Conservation (phyloP, 2,329 filamentous ascomycete genomes). For the Diplodia seriata region DNA sequence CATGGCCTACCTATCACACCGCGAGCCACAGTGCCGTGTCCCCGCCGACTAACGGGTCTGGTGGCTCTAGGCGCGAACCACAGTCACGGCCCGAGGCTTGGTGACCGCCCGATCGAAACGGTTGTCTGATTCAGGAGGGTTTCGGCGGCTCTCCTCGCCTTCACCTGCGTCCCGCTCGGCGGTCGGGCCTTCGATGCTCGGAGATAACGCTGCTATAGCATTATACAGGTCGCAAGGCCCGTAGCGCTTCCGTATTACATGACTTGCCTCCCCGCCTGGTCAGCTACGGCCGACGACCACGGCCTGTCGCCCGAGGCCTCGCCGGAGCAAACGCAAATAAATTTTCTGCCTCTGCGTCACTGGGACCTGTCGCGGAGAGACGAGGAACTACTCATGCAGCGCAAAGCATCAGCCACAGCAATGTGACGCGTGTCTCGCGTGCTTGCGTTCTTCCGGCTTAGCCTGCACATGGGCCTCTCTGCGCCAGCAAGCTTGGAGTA, state of each 20-base stretch:
- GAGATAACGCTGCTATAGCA: slow-evolving; percentile 22
- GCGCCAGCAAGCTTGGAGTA: slow-evolving; percentile 15
- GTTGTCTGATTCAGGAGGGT: slow-evolving; percentile 21
- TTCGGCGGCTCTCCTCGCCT: slow-evolving; percentile 14
- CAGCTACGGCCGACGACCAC: slow-evolving; percentile 22
- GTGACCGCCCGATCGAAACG: slow-evolving; percentile 6
- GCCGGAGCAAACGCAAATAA: not conserved
- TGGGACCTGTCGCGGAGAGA: not conserved
- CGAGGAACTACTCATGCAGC: not conserved
- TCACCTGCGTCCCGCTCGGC: not conserved
- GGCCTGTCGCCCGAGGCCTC: slow-evolving; percentile 12
- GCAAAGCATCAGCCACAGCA: slow-evolving; percentile 18
- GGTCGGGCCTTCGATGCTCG: slow-evolving; percentile 6
- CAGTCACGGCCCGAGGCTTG: slow-evolving; percentile 12
- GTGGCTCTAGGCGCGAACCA: not conserved
- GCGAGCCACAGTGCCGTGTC: not conserved
- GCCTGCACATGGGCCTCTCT: slow-evolving; percentile 12
- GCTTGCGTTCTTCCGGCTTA: slow-evolving; percentile 19
- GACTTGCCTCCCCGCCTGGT: slow-evolving; percentile 1
- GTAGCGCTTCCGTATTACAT: slow-evolving; percentile 27
- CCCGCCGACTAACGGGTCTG: not conserved
- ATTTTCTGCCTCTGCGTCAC: not conserved
- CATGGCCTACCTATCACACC: slow-evolving; percentile 4
- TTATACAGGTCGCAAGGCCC: slow-evolving; percentile 1
- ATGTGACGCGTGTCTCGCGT: slow-evolving; percentile 18